phyloP scores from a whole-genome alignment of 2,329 filamentous ascomycete genomes.

The Chaetomiaceae sp. region DNA sequence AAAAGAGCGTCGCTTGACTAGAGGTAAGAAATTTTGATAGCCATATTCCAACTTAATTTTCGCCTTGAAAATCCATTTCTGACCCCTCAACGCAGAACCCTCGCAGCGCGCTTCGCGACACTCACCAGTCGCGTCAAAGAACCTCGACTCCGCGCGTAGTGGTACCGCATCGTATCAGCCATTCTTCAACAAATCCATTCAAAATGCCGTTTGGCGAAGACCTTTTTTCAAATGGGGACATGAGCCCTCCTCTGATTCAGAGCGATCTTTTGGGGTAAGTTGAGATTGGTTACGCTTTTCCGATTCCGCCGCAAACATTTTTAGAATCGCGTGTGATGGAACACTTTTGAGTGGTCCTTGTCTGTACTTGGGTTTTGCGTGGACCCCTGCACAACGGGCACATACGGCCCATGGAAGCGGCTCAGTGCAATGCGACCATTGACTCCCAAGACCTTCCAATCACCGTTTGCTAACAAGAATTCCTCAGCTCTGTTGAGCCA shows the following conservation, averaged over 20 bases:
- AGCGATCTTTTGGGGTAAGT: conserved; percentile 27
- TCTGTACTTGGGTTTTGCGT: no score
- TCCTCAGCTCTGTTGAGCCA: conserved; percentile 11
- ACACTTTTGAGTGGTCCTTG: no score
- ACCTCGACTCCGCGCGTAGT: no score
- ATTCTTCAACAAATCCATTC: neutral
- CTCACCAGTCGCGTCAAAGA: conserved; percentile 2
- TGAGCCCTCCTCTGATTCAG: conserved; percentile 14
- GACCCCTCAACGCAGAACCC: neutral
- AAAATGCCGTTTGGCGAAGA: conserved; percentile 18
- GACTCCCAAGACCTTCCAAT: no score
- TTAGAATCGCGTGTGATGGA: no score
- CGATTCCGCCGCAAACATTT: neutral
- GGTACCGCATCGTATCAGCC: neutral
- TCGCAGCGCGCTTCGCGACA: neutral
- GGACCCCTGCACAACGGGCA: no score
- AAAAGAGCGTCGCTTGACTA: neutral
- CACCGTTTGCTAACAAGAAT: neutral
- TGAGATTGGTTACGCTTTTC: neutral
- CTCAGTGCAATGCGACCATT: no score
- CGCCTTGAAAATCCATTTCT: neutral
- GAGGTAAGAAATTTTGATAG: neutral
- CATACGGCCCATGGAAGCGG: no score
- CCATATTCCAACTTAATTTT: neutral
- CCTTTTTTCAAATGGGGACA: conserved; percentile 2